A percentile compares a stretch with the other conserved stretches of the same genome.
phyloP scores from a whole-genome alignment of 352 stramenopile genomes.

The Phytophthora hybrid region DNA sequence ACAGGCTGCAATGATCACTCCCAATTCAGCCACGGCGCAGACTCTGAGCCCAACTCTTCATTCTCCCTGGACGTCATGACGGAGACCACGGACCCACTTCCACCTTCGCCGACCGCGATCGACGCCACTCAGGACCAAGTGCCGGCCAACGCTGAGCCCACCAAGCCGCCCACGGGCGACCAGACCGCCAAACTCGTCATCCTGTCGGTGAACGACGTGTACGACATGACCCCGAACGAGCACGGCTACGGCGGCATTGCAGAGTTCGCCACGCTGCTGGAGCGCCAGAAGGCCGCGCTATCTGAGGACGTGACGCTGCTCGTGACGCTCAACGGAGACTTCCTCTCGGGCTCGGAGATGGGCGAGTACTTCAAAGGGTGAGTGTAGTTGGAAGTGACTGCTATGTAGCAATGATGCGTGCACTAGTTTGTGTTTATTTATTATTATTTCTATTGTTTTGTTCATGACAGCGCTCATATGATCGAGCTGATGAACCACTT shows the following conservation, averaged over 20 bases:
- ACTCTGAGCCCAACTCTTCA: not conserved
- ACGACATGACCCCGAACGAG: conserved; percentile 75
- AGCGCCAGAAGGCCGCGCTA: conserved; percentile 52
- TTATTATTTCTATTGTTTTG: not conserved
- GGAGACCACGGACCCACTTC: conserved; percentile 29
- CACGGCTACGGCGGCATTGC: conserved; percentile 67
- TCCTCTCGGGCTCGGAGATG: conserved; percentile 76
- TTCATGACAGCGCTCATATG: conserved; percentile 65
- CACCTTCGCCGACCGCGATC: conserved; percentile 14
- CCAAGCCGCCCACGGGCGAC: conserved; percentile 30
- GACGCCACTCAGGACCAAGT: conserved; percentile 9
- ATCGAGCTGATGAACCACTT: conserved; percentile 82
- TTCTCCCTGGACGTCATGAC: conserved; percentile 16
- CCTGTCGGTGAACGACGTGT: conserved; percentile 81
- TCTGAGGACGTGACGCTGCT: conserved; percentile 61
- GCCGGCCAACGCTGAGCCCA: not conserved
- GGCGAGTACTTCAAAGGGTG: conserved; percentile 72
- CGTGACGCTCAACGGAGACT: conserved; percentile 83
- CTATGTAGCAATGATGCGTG: not conserved
- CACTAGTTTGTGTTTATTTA: not conserved
- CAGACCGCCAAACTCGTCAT: conserved; percentile 56
- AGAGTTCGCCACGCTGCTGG: conserved; percentile 70
- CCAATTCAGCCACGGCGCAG: conserved; percentile 9
- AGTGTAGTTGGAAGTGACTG: conserved; percentile 5
- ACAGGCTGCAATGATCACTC: conserved; percentile 20